phyloP scores from a whole-genome alignment of 2,329 filamentous ascomycete genomes.

The Ophiostoma angusticollis region DNA sequence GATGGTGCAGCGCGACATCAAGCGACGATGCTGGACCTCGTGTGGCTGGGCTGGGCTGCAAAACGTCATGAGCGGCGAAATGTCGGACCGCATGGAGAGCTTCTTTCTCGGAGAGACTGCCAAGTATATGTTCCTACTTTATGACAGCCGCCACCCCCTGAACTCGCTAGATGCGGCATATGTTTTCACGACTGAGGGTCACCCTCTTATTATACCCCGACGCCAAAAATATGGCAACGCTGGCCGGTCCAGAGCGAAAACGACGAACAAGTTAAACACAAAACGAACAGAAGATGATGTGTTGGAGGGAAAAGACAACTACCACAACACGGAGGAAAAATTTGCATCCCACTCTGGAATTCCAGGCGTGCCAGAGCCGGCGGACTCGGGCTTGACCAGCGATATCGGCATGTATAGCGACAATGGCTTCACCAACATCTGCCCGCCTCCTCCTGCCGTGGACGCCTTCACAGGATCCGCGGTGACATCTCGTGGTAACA shows the following conservation, averaged over 20 bases:
- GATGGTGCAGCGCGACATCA: slow-evolving; percentile 85
- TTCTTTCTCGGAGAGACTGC: slow-evolving; percentile 96
- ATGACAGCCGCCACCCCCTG: slow-evolving; percentile 72
- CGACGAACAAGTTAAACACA: no score
- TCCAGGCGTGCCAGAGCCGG: not conserved
- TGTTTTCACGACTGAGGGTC: slow-evolving; percentile 93
- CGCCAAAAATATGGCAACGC: slow-evolving; percentile 13
- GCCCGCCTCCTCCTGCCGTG: slow-evolving; percentile 47
- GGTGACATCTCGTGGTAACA: slow-evolving; percentile 63
- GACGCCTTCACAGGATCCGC: slow-evolving; percentile 63
- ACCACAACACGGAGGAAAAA: not conserved
- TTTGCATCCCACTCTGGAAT: not conserved
- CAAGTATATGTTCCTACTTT: slow-evolving; percentile 90
- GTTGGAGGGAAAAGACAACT: not conserved
- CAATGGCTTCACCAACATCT: slow-evolving; percentile 43
- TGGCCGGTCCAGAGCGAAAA: no score
- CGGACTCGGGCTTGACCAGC: slow-evolving; percentile 20
- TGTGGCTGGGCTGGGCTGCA: slow-evolving; percentile 91
- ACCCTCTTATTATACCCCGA: slow-evolving; percentile 71
- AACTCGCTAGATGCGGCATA: slow-evolving; percentile 78
- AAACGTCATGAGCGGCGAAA: slow-evolving; percentile 69
- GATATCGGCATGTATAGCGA: slow-evolving; percentile 23
- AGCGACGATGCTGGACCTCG: slow-evolving; percentile 72
- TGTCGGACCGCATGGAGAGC: slow-evolving; percentile 93
- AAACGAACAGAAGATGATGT: not conserved